Conservation (phyloP, 352 stramenopile species). For the Thalassiosira hispida region DNA sequence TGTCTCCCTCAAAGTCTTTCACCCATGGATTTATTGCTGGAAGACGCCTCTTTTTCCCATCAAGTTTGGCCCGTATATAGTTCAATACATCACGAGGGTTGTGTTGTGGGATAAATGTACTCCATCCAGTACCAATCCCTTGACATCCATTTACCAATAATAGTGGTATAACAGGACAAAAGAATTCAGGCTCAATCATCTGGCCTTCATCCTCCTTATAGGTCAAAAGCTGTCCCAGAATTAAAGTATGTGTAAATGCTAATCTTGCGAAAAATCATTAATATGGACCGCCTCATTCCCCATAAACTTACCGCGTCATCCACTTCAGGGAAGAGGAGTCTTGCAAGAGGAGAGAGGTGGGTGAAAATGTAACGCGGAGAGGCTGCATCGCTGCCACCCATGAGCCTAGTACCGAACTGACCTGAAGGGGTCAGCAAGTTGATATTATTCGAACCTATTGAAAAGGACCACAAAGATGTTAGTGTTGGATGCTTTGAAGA, state of each 20-base stretch:
- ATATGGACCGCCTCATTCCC: no score
- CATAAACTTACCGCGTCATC: conserved; percentile 91
- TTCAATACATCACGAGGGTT: conserved; percentile 79
- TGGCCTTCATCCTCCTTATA: conserved; percentile 97
- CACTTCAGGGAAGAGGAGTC: conserved; percentile 95
- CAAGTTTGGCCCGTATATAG: conserved; percentile 82
- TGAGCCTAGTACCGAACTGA: conserved; percentile 90
- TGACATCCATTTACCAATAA: conserved; percentile 96
- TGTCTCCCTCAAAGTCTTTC: conserved; percentile 93
- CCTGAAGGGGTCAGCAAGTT: conserved; percentile 61
- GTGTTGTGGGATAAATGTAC: conserved; percentile 81
- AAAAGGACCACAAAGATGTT: no score
- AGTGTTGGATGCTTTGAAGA: no score
- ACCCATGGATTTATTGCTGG: conserved; percentile 92
- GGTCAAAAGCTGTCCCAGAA: conserved; percentile 88
- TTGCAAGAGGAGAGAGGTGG: conserved; percentile 92
- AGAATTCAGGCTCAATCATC: conserved; percentile 95
- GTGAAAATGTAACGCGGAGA: conserved; percentile 99
- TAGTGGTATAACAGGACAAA: conserved; percentile 97
- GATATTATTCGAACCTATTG: conserved; percentile 99
- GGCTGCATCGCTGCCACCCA: conserved; percentile 94
- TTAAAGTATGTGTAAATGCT: neutral
- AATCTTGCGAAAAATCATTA: no score
- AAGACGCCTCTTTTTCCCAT: conserved; percentile 64
- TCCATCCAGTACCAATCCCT: conserved; percentile 94